Percentiles rank a stretch among this genome's conserved stretches.
Conservation (phyloP, 2,329 filamentous ascomycete species). For the Neurospora sp. region DNA sequence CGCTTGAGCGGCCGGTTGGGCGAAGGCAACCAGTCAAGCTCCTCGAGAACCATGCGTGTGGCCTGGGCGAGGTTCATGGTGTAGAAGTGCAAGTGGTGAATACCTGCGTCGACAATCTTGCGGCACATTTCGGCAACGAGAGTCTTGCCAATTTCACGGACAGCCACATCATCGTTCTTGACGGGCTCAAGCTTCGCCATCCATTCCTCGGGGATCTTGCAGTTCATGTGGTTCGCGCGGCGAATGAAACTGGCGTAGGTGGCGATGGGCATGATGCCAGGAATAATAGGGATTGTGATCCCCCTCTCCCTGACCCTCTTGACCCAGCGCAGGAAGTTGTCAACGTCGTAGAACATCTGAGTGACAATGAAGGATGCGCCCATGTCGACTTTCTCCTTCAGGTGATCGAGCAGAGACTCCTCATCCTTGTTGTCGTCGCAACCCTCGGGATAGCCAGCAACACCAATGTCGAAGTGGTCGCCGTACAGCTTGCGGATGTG, state of each 20-base stretch:
- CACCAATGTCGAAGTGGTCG: constrained; percentile 92
- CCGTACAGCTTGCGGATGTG: constrained; percentile 73
- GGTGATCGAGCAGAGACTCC: constrained; percentile 74
- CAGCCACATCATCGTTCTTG: constrained; percentile 92
- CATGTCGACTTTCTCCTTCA: constrained; percentile 95
- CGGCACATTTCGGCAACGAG: constrained; percentile 86
- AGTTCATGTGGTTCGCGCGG: constrained; percentile 84
- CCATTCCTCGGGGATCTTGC: constrained; percentile 73
- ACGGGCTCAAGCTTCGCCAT: constrained; percentile 74
- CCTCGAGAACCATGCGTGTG: constrained; percentile 87
- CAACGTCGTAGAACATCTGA: constrained; percentile 98
- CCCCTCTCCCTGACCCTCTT: constrained; percentile 75
- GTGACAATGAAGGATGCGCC: constrained; percentile 92
- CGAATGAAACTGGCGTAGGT: constrained; percentile 90
- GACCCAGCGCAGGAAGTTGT: constrained; percentile 90
- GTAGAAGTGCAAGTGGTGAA: constrained; percentile 91
- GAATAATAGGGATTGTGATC: constrained; percentile 61
- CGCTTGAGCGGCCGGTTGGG: constrained; percentile 71
- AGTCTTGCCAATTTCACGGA: constrained; percentile 78
- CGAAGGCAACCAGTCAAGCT: constrained; percentile 72
- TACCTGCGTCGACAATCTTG: constrained; percentile 70
- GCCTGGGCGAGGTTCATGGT: constrained; percentile 98
- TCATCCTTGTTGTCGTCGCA: constrained; percentile 87
- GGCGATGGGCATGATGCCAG: constrained; percentile 89
- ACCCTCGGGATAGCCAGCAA: constrained; percentile 93